phyloP scores from a whole-genome alignment of 768 basidiomycete genomes.

The Udeniomyces megalosporus region DNA sequence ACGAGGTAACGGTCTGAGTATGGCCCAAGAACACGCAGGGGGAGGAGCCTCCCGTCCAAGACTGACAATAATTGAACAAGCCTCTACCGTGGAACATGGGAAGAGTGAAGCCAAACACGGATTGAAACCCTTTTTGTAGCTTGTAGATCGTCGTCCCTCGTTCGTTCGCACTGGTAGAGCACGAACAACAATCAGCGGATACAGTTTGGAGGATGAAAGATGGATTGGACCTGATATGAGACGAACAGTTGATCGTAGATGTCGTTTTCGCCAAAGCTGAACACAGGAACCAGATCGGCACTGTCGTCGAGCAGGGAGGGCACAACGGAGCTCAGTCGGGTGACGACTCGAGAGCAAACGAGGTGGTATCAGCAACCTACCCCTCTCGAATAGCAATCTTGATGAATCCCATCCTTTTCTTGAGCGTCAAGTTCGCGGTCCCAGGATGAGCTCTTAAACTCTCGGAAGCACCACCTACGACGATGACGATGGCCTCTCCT shows the following conservation, averaged over 20 bases:
- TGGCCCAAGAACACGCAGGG: too few relatives aligned
- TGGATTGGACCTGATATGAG: background rate
- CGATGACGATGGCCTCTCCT: slow-evolving; percentile 64
- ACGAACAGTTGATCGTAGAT: slow-evolving; percentile 82
- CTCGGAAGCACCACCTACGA: slow-evolving; percentile 92
- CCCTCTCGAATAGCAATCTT: slow-evolving; percentile 39
- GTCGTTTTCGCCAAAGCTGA: slow-evolving; percentile 99
- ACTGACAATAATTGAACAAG: slow-evolving; percentile 13
- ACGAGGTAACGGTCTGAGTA: too few relatives aligned
- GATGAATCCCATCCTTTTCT: slow-evolving; percentile 72
- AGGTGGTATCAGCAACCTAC: background rate
- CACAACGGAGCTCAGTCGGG: too few relatives aligned
- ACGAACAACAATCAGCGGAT: too few relatives aligned
- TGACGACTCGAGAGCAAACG: too few relatives aligned
- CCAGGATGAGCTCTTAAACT: slow-evolving; percentile 85
- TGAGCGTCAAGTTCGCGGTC: slow-evolving; percentile 54
- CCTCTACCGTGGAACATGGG: slow-evolving; percentile 96
- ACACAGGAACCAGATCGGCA: slow-evolving; percentile 90
- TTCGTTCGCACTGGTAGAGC: slow-evolving; percentile 53
- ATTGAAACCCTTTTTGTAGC: slow-evolving; percentile 81
- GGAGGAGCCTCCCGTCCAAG: too few relatives aligned
- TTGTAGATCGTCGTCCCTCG: slow-evolving; percentile 74
- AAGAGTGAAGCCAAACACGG: slow-evolving; percentile 82
- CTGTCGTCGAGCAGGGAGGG: slow-evolving; percentile 32
- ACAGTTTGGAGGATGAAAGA: background rate